Base-by-base conservation (phyloP, 164 flowering plant species). In the Magnolia officinalis region DNA sequence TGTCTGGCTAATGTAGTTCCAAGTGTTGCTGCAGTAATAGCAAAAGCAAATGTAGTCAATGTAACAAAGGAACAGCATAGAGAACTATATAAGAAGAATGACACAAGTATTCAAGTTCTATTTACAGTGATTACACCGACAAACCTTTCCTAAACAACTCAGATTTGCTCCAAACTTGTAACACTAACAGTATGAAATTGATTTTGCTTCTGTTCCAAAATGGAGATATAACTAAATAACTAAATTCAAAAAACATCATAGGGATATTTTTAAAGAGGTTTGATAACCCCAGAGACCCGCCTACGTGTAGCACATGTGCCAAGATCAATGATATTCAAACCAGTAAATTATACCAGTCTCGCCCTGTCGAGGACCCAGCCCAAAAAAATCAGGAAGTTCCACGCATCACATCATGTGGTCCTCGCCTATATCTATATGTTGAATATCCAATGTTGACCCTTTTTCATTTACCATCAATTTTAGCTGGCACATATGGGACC, bases 1-100 rank as follows among this genome's bases (percentile, higher is more conserved):
- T 95, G 92, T 78, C 91, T 85, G 24, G 85, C 90, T 73, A 95
- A 79, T 23, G 92, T 93, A 77, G 88, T 82, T 81, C 92, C 98
- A 72, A 95, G 91, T 20, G 99, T 89, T 75, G 88, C 99, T 95
- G 92, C 83, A 84, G 65, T 73, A 71, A 76, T 63, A 45, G 71
- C 52, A 13, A 70, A 79, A 79, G 77, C 49, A 63, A 65, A 23
- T 64, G 67, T 2, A n/a, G 51, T 74, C 51, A 74, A 67, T n/a
- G 50, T n/a, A 26, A 20, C 45, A 29, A 79, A 50, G 75, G 74
- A 75, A 64, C 20, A 71, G 20, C 21, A 67, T 64, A 20, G 21
- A 19, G 67, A n/a, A 64, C 13, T 55, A 55, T 4, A 16, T 55
- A 55, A 55, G 61, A 55, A 55, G 16, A 55, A 16, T 9, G 61